phyloP scores from a whole-genome alignment of 192 early-diverging fungal species.

The Umbelopsis isabellina region DNA sequence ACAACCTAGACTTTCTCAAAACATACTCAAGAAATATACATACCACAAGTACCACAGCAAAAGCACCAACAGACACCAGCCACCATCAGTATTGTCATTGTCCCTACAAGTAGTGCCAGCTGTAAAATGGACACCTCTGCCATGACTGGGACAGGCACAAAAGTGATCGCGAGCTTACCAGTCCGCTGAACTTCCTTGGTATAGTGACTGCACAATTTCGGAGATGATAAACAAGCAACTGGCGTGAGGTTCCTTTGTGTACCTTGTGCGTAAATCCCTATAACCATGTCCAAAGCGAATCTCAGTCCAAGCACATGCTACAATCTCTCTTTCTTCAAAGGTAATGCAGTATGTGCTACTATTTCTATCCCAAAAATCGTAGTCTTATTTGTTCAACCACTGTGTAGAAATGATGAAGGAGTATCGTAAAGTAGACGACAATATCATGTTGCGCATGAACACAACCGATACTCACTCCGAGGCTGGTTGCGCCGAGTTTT shows the following conservation, averaged over 20 bases:
- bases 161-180: neutral
- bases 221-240: neutral
- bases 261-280: neutral
- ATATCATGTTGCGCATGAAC: constrained; percentile 78
- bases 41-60: constrained; percentile 37
- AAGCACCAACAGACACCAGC: constrained; percentile 34
- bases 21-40: neutral
- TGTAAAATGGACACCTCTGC: constrained; percentile 11
- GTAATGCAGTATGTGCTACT: constrained; percentile 28
- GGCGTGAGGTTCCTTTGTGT: constrained; percentile 1
- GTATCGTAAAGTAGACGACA: constrained; percentile 78
- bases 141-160: neutral
- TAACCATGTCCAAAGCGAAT: constrained; percentile 36
- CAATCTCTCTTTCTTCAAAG: constrained; percentile 68
- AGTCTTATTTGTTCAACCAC: neutral
- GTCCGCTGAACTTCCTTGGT: too few species aligned
- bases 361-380: neutral
- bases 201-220: too few species aligned
- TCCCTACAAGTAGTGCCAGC: neutral
- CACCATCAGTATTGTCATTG: constrained; percentile 15
- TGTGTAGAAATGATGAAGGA: constrained; percentile 66
- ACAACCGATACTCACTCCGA: constrained; percentile 68
- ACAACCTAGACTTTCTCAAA: neutral
- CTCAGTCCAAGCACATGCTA: constrained; percentile 59
- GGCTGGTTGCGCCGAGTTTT: constrained; percentile 64